Conservation (phyloP, 2,329 filamentous ascomycete species). For the Tolypocladium endophyticum region DNA sequence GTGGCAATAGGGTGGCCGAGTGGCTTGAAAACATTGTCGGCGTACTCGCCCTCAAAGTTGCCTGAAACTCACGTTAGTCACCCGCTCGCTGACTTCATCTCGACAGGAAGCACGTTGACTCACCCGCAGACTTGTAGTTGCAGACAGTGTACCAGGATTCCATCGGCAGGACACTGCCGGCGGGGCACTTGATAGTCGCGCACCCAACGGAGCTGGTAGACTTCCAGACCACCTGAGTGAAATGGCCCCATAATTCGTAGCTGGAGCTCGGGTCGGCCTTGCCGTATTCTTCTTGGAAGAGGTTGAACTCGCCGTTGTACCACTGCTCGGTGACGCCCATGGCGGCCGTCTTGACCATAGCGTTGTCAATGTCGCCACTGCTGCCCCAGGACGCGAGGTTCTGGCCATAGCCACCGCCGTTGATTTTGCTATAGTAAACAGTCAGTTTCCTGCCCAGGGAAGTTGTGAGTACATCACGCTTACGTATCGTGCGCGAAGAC, state of each 20-base stretch:
- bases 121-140: slow-evolving; percentile 74
- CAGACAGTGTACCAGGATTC: slow-evolving; percentile 71
- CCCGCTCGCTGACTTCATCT: background rate
- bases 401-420: slow-evolving; percentile 68
- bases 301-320: slow-evolving; percentile 71
- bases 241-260: slow-evolving; percentile 56
- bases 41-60: slow-evolving; percentile 42
- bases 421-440: too few relatives aligned
- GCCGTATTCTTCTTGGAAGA: slow-evolving; percentile 47
- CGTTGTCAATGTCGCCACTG: slow-evolving; percentile 16
- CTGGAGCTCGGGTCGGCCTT: slow-evolving; percentile 38
- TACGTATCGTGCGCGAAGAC: slow-evolving; percentile 68
- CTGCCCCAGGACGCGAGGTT: slow-evolving; percentile 66
- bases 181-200: slow-evolving; percentile 61
- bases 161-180: slow-evolving; percentile 36
- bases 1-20: slow-evolving; percentile 11
- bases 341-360: slow-evolving; percentile 45
- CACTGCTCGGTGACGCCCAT: slow-evolving; percentile 69
- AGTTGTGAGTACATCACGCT: slow-evolving; percentile 28
- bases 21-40: slow-evolving; percentile 35
- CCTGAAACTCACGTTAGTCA: slow-evolving; percentile 21
- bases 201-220: slow-evolving; percentile 26
- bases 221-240: slow-evolving; percentile 33
- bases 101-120: slow-evolving; percentile 15
- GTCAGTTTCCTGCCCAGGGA: slow-evolving; percentile 3